Conservation (phyloP, 352 stramenopile genomes). For the Phytophthora tentaculata region DNA sequence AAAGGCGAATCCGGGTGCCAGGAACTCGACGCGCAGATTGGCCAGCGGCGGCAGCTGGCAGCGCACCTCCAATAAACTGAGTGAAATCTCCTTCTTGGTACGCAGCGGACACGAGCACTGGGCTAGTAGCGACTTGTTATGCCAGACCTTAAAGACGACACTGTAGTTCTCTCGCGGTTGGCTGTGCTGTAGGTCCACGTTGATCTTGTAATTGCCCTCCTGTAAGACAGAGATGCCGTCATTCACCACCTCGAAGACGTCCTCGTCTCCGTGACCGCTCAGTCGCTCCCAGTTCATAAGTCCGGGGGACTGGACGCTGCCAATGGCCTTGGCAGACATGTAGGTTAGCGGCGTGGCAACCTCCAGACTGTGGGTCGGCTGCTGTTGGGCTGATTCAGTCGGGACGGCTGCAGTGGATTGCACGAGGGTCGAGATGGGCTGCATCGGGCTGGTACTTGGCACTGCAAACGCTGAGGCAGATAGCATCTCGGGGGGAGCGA, state of each 20-base stretch:
- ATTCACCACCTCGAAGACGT: slow-evolving; percentile 44
- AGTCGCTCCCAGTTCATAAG: slow-evolving; percentile 50
- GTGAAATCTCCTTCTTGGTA: slow-evolving; percentile 47
- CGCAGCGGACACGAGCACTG: slow-evolving; percentile 46
- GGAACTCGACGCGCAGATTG: slow-evolving; percentile 49
- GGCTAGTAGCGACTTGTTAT: slow-evolving; percentile 45
- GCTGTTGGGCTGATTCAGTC: slow-evolving; percentile 1
- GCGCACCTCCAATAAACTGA: slow-evolving; percentile 47
- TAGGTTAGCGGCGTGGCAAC: slow-evolving; percentile 37
- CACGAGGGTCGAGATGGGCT: neutral
- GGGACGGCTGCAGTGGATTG: slow-evolving; percentile 2
- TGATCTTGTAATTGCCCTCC: slow-evolving; percentile 49
- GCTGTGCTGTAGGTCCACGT: slow-evolving; percentile 51
- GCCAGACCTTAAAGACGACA: slow-evolving; percentile 47
- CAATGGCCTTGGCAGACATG: slow-evolving; percentile 41
- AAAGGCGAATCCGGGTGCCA: slow-evolving; percentile 48
- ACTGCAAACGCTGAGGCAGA: neutral
- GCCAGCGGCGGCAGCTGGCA: slow-evolving; percentile 40
- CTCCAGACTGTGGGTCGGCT: slow-evolving; percentile 10
- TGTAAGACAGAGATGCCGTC: slow-evolving; percentile 39
- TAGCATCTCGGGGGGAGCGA: neutral
- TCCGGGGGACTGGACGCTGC: slow-evolving; percentile 43
- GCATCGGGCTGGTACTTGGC: neutral
- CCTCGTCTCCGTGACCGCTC: slow-evolving; percentile 37
- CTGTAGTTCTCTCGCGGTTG: slow-evolving; percentile 44